These are phyloP conservation scores for Closterium sp. DNA, from an alignment of 139 green algal species.

Conservation along the genomic window DNA sequence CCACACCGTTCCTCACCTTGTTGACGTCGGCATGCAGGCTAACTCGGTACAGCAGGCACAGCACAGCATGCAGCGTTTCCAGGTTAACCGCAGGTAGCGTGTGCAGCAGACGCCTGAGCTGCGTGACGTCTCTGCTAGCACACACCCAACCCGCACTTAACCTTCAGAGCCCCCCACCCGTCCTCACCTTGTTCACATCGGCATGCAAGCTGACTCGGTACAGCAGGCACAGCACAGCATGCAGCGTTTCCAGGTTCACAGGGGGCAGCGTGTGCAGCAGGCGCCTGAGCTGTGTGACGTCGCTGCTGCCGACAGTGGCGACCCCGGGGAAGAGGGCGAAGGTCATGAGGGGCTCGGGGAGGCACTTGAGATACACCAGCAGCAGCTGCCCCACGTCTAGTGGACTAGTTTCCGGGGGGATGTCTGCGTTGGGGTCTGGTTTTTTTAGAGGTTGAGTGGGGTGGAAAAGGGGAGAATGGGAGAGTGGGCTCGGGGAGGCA, in stretches of 20 bases:
- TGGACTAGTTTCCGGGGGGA: conserved; percentile 4
- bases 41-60: conserved; percentile 12
- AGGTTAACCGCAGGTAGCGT: conserved; percentile 23
- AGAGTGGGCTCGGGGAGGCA: background rate
- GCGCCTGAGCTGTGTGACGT: conserved; percentile 3
- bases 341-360: conserved; percentile 36
- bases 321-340: conserved; percentile 31
- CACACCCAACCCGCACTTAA: background rate
- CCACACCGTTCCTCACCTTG: conserved; percentile 12
- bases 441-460: background rate
- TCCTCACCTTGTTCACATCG: conserved; percentile 32
- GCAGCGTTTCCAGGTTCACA: conserved; percentile 9
- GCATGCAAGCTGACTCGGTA: conserved; percentile 16
- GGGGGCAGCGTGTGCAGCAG: conserved; percentile 21
- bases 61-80: conserved; percentile 5
- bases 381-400: conserved; percentile 36
- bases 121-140: background rate
- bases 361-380: conserved; percentile 31
- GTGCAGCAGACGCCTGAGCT: conserved; percentile 3
- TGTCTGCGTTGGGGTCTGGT: background rate
- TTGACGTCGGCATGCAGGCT: conserved; percentile 20
- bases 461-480: background rate
- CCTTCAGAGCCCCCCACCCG: background rate
- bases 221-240: conserved; percentile 12
- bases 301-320: background rate